Evolutionary conservation across 2,329 filamentous ascomycete species (phyloP).

Genomic region (Hypoxylon sp.): DNA sequence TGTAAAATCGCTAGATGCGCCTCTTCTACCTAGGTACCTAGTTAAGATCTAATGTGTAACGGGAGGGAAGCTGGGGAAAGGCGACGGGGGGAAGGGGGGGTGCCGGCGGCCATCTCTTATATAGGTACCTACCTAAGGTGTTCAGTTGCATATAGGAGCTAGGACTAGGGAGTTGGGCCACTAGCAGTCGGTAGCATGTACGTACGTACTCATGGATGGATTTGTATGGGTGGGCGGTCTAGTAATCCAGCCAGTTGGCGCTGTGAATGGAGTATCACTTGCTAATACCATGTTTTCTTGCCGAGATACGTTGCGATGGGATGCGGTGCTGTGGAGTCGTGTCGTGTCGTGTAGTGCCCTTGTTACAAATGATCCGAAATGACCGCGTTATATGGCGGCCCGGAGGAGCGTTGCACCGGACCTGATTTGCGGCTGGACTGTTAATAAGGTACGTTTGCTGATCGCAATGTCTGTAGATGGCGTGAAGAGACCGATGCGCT

Average conservation of each 20-base stretch:
- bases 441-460: background rate
- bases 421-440: background rate
- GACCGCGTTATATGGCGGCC: background rate
- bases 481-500: background rate
- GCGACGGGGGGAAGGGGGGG: background rate
- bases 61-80: background rate
- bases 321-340: background rate
- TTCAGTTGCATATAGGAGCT: slow-evolving; percentile 13
- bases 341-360: background rate
- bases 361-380: background rate
- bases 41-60: slow-evolving; percentile 30
- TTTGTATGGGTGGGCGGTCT: background rate
- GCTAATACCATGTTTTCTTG: background rate
- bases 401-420: background rate
- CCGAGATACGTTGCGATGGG: background rate
- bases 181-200: slow-evolving; percentile 7
- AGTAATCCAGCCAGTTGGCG: slow-evolving; percentile 9
- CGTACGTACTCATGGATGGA: slow-evolving; percentile 1
- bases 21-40: no score
- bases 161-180: slow-evolving; percentile 9
- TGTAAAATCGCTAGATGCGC: slow-evolving; percentile 15
- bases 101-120: slow-evolving; percentile 14
- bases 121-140: no score
- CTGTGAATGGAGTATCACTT: background rate
- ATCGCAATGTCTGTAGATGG: slow-evolving; percentile 9